These are phyloP conservation scores for Artemisia tridentata DNA, from an alignment of 129 eudicot species.

Conservation along the genomic window DNA sequence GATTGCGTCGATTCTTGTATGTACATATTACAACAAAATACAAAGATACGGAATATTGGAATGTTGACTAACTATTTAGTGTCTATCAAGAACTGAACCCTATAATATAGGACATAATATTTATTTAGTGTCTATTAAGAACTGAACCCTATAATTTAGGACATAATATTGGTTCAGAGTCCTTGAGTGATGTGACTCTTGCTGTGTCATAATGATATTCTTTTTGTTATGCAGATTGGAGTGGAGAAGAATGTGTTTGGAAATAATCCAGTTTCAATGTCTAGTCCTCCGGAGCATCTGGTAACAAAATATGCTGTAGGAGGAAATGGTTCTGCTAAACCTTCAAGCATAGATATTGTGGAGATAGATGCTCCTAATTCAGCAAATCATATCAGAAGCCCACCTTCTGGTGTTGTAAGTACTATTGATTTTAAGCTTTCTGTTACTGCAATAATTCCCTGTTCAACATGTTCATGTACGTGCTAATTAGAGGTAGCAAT, in stretches of 20 bases:
- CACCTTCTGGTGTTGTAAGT: slow-evolving; percentile 64
- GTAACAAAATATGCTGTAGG: slow-evolving; percentile 28
- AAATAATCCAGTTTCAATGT: slow-evolving; percentile 64
- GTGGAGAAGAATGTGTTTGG: slow-evolving; percentile 85
- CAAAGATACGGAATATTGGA: not conserved
- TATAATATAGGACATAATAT: not conserved
- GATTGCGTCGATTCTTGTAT: slow-evolving; percentile 5
- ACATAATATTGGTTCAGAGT: too few relatives aligned
- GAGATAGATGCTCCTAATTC: slow-evolving; percentile 64
- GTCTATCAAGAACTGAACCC: not conserved
- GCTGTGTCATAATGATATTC: slow-evolving; percentile 5
- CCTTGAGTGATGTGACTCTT: slow-evolving; percentile 13
- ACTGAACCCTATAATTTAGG: too few relatives aligned
- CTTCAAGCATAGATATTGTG: slow-evolving; percentile 47
- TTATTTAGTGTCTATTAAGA: too few relatives aligned
- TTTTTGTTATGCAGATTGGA: slow-evolving; percentile 58
- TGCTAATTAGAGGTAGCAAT: too few relatives aligned
- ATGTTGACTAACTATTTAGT: not conserved
- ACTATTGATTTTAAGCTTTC: not conserved
- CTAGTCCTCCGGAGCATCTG: slow-evolving; percentile 52
- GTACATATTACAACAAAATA: slow-evolving; percentile 3
- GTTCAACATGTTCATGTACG: too few relatives aligned
- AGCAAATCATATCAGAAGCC: slow-evolving; percentile 52
- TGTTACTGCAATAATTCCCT: too few relatives aligned
- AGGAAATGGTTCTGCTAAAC: slow-evolving; percentile 42